Evolutionary conservation across 2,329 filamentous ascomycete species (phyloP), one percentile per base, ranked within the genome.

Genomic region (Apiospora malaysiana): DNA sequence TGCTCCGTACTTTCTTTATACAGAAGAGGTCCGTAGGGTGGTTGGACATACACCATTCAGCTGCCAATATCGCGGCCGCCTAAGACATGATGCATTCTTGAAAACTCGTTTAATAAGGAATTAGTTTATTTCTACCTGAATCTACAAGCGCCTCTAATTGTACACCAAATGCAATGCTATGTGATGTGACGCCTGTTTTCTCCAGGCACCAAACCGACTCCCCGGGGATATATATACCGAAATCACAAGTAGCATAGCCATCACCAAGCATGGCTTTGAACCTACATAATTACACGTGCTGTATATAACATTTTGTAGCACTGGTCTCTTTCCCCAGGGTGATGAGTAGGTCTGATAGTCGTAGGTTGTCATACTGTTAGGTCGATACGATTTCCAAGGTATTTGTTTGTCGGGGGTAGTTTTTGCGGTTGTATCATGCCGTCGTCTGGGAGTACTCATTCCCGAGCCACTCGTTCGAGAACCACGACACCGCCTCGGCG

Each of bases 401-500:
- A 32, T 32, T 32, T 32, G 6, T 42, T 4, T 42, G 27, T 59
- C 27, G 16, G 16, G 49, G 27, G 6, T 37, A 16, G 27, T 16
- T 16, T 5, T 37, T 37, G 40, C 40, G 4, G 40, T 9, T 14
- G 40, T 14, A 9, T 67, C 12, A 67, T 21, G 65, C 65, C 12
- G 40, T 67, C 6, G 65, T 46, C 65, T 67, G 65, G 10, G 65
- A 67, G 43, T 67, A 67, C 12, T 67, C 65, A 14, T 43, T 43
- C 12, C 65, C 65, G 18, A 67, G 65, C 65, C 65, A 67, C 18
- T 67, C 65, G 66, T 77, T 77, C 2, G 78, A 79, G 25, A 79
- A 77, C 79, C 79, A 80, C 5, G 78, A 76, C 14, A 75, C 73
- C 0, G 78, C 77, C 23, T 80, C 79, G 0, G 79, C 73, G 1